phyloP scores from a whole-genome alignment of 331 rosid genomes.

The Erythrophleum ivorense region DNA sequence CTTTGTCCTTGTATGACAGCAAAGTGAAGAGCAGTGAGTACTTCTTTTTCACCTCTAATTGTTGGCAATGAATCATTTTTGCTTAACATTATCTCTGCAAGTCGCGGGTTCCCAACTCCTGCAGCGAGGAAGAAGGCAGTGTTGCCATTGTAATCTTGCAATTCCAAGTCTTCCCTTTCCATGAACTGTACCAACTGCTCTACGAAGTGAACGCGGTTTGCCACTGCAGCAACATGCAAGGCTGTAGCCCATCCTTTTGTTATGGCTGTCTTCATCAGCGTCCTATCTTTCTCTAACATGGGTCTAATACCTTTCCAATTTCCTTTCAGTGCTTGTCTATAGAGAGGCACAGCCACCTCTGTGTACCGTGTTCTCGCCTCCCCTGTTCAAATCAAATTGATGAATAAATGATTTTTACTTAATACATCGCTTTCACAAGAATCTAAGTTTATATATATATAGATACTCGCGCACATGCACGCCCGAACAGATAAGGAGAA shows the following conservation, averaged over 20 bases:
- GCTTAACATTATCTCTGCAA: too few species aligned
- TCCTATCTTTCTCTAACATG: not conserved
- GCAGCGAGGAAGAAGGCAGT: slow-evolving; percentile 38
- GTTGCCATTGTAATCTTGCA: not conserved
- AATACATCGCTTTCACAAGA: too few species aligned
- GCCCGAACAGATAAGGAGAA: too few species aligned
- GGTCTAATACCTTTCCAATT: slow-evolving; percentile 16
- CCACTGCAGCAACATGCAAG: slow-evolving; percentile 27
- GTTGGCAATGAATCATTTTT: too few species aligned
- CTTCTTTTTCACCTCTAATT: too few species aligned
- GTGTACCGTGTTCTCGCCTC: not conserved
- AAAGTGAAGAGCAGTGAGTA: too few species aligned
- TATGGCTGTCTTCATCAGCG: not conserved
- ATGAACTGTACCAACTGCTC: not conserved
- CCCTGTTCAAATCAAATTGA: too few species aligned
- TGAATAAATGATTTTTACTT: too few species aligned
- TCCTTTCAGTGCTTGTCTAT: slow-evolving; percentile 15
- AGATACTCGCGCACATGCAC: too few species aligned
- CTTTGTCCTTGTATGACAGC: too few species aligned
- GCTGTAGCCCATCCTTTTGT: slow-evolving; percentile 3
- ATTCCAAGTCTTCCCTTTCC: not conserved
- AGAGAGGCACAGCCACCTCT: not conserved
- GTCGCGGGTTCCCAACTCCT: not conserved
- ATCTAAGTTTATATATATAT: too few species aligned
- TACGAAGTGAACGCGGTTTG: slow-evolving; percentile 17